Evolutionary conservation across 176 grass and related monocot genomes (phyloP).

Genomic region (Eleusine indica): DNA sequence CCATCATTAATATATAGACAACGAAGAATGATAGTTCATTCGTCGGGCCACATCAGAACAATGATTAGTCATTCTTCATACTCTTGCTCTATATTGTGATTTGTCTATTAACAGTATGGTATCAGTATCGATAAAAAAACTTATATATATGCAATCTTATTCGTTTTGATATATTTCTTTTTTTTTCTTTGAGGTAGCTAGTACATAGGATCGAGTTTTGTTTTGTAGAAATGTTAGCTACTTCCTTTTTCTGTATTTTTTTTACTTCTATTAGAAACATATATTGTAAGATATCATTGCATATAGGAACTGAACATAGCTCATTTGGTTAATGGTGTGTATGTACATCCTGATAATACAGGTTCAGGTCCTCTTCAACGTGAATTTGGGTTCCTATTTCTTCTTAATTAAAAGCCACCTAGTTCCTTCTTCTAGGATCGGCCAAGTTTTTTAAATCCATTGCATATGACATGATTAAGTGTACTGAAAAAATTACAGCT

Average conservation of each 20-base stretch:
- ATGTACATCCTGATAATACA: too few relatives aligned
- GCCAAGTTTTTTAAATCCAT: neutral
- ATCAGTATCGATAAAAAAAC: neutral
- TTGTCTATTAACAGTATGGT: conserved; percentile 11
- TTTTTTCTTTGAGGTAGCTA: neutral
- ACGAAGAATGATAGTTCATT: conserved; percentile 12
- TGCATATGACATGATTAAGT: neutral
- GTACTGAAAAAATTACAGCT: neutral
- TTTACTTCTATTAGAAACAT: neutral
- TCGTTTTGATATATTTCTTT: neutral
- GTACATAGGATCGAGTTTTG: neutral
- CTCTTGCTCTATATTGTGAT: neutral
- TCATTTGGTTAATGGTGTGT: too few relatives aligned
- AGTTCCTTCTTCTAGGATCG: too few relatives aligned
- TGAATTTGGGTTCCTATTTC: too few relatives aligned
- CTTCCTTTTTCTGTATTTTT: neutral
- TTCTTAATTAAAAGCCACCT: too few relatives aligned
- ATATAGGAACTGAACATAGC: neutral
- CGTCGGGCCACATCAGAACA: conserved; percentile 3
- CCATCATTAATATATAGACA: neutral
- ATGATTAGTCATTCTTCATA: conserved; percentile 35
- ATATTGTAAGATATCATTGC: neutral
- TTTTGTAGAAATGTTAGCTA: neutral
- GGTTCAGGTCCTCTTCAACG: too few relatives aligned
- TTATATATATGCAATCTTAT: neutral